Conservation (phyloP, 257 asterid genomes). For the Solanum chilense region DNA sequence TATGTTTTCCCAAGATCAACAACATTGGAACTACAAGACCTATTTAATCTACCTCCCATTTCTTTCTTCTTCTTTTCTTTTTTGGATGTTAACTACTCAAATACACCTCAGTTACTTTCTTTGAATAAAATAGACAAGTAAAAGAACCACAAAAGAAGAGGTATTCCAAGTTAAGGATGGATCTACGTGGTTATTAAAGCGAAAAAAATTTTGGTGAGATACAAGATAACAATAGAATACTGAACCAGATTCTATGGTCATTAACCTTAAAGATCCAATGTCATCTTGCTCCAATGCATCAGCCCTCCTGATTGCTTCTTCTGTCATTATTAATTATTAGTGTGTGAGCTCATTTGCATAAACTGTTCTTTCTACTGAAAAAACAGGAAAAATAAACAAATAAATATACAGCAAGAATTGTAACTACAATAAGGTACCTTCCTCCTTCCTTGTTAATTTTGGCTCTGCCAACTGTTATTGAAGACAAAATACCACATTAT, state of each 20-base stretch:
- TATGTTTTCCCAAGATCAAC: not conserved
- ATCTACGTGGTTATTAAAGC: not conserved
- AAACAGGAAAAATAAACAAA: not conserved
- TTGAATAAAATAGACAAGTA: not conserved
- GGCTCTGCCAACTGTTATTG: slow-evolving; percentile 48
- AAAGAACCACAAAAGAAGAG: not conserved
- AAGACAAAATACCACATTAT: slow-evolving; percentile 9
- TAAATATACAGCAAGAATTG: not conserved
- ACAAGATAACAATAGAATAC: not conserved
- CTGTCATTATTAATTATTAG: slow-evolving; percentile 23
- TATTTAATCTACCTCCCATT: not conserved
- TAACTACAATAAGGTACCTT: slow-evolving; percentile 40
- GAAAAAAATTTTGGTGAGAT: not conserved
- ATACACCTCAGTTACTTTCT: not conserved
- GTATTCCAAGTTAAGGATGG: not conserved
- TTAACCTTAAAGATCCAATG: slow-evolving; percentile 53
- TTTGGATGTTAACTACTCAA: not conserved
- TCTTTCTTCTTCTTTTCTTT: not conserved
- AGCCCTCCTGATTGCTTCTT: slow-evolving; percentile 79
- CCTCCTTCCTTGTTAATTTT: slow-evolving; percentile 59
- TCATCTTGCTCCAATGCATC: slow-evolving; percentile 71
- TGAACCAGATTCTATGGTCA: not conserved
- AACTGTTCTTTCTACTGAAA: not conserved
- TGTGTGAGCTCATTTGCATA: not conserved
- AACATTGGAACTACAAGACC: not conserved